Evolutionary conservation across 441 rosid species (phyloP).

Genomic region (Euphorbia schlechtendalii): DNA sequence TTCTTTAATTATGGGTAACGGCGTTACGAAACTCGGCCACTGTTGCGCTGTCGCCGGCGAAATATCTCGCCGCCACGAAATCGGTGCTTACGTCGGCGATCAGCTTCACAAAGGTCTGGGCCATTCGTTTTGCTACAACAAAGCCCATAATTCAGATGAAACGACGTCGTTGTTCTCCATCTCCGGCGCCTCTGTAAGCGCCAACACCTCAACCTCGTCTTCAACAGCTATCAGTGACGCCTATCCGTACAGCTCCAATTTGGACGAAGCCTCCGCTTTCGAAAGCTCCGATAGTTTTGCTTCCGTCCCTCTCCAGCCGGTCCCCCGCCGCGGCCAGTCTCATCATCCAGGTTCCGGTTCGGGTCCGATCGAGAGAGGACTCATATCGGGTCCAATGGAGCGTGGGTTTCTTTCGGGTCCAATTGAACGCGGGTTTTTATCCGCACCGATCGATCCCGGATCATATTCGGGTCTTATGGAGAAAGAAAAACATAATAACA

Average conservation of each 20-base stretch:
- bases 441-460: conserved; percentile 63
- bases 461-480: conserved; percentile 51
- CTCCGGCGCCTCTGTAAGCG: conserved; percentile 52
- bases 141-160: conserved; percentile 33
- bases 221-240: conserved; percentile 20
- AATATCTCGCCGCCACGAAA: conserved; percentile 28
- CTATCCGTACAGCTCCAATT: conserved; percentile 20
- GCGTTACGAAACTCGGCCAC: no score
- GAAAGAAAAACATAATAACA: conserved; percentile 21
- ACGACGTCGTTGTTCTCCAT: conserved; percentile 36
- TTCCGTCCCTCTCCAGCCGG: conserved; percentile 41
- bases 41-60: conserved; percentile 21
- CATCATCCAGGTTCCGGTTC: conserved; percentile 38
- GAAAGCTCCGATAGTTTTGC: conserved; percentile 43
- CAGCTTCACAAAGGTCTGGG: conserved; percentile 41
- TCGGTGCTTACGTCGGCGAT: conserved; percentile 8
- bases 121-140: conserved; percentile 44
- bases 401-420: conserved; percentile 58
- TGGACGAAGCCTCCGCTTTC: conserved; percentile 35
- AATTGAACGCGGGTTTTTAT: conserved; percentile 50
- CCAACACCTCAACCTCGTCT: conserved; percentile 44
- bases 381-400: conserved; percentile 72
- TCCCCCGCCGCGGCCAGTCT: conserved; percentile 27
- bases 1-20: no score
- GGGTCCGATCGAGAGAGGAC: conserved; percentile 66